phyloP scores from a whole-genome alignment of 2,329 filamentous ascomycete genomes.

The Penicillium corylophilum region DNA sequence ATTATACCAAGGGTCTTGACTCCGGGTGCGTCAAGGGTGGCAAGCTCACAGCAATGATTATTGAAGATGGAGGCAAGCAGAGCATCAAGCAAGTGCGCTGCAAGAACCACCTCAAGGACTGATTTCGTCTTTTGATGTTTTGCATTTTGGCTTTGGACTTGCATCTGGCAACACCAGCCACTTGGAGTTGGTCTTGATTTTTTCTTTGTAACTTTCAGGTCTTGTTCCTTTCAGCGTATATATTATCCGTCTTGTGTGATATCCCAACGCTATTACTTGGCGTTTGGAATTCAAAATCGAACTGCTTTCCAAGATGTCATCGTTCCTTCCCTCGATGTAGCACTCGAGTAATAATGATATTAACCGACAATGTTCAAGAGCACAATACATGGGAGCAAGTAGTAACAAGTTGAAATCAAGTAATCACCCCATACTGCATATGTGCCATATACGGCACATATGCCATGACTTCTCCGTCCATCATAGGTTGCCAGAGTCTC shows the following conservation, averaged over 20 bases:
- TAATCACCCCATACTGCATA: background rate
- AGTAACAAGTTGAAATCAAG: background rate
- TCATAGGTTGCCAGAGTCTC: too few species aligned
- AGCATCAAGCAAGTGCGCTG: conserved; percentile 46
- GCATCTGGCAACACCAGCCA: background rate
- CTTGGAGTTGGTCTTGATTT: background rate
- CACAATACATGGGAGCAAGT: background rate
- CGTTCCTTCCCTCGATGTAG: background rate
- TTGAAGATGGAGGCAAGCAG: conserved; percentile 57
- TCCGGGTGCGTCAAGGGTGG: conserved; percentile 76
- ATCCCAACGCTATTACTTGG: background rate
- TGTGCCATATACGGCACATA: too few species aligned
- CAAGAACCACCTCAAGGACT: conserved; percentile 29
- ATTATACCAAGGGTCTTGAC: conserved; percentile 82
- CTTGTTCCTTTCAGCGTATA: background rate
- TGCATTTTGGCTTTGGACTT: background rate
- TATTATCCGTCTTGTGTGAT: background rate
- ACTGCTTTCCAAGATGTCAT: background rate
- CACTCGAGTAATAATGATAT: background rate
- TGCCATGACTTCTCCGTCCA: background rate
- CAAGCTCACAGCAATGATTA: conserved; percentile 72
- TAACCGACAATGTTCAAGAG: background rate
- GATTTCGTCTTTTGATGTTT: background rate
- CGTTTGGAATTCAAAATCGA: background rate
- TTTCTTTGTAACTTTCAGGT: background rate